Percentiles rank a stretch among this genome's conserved stretches.
Evolutionary conservation across 257 asterid genomes (phyloP).

Genomic region (Knoxia roxburghii): DNA sequence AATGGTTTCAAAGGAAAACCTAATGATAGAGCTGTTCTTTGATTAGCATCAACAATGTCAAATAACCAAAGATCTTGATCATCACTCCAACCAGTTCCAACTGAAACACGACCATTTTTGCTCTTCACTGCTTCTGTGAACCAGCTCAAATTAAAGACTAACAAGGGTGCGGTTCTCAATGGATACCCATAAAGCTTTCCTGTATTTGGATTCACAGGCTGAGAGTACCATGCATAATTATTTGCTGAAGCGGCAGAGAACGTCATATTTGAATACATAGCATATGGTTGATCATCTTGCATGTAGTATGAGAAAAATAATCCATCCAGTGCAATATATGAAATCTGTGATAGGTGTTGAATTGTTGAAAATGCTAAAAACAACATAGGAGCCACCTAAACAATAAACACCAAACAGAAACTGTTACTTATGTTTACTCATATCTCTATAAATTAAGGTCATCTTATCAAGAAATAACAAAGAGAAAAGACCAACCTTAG

Average conservation of each 20-base stretch:
- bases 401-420: not conserved
- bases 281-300: slow-evolving; percentile 27
- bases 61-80: slow-evolving; percentile 25
- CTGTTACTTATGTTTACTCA: not conserved
- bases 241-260: not conserved
- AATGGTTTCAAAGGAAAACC: slow-evolving; percentile 35
- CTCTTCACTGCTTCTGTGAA: slow-evolving; percentile 32
- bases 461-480: no score
- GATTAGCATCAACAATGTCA: slow-evolving; percentile 25
- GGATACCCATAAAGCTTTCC: slow-evolving; percentile 42
- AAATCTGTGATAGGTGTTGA: slow-evolving; percentile 41
- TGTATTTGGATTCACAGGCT: slow-evolving; percentile 26
- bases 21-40: slow-evolving; percentile 34
- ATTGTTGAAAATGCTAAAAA: slow-evolving; percentile 44
- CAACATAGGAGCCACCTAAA: slow-evolving; percentile 30
- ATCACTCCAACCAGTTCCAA: slow-evolving; percentile 36
- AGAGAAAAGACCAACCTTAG: slow-evolving; percentile 1
- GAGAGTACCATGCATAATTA: slow-evolving; percentile 38
- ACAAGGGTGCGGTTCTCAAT: slow-evolving; percentile 1
- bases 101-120: slow-evolving; percentile 32
- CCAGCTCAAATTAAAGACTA: slow-evolving; percentile 25
- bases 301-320: slow-evolving; percentile 36
- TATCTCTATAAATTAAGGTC: no score
- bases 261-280: slow-evolving; percentile 48
- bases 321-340: slow-evolving; percentile 46